Conservation (phyloP, 2,329 filamentous ascomycete genomes). For the Aspergillus ochraceoroseus region DNA sequence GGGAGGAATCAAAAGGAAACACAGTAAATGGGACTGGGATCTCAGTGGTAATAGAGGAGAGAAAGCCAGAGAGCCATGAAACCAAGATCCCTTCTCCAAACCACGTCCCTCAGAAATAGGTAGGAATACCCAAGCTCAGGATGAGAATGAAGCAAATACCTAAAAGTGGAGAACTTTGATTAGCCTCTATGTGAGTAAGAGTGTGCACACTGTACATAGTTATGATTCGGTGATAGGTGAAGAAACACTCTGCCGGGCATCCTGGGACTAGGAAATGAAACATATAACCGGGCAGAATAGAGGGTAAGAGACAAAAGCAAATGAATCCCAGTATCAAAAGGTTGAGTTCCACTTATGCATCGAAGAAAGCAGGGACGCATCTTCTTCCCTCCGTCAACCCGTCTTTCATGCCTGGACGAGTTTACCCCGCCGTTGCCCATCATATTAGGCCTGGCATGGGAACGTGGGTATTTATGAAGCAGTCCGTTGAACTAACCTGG, state of each 20-base stretch:
- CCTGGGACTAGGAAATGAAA: too few relatives aligned
- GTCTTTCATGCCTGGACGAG: neutral
- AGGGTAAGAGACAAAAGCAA: neutral
- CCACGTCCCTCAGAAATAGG: neutral
- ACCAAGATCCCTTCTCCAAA: neutral
- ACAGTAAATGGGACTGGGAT: too few relatives aligned
- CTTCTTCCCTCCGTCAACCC: neutral
- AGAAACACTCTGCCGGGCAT: too few relatives aligned
- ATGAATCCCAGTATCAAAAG: neutral
- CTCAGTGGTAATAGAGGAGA: too few relatives aligned
- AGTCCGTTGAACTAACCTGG: too few relatives aligned
- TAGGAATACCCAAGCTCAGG: slow-evolving; percentile 1
- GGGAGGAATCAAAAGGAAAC: too few relatives aligned
- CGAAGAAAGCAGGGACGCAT: neutral
- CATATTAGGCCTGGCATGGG: neutral
- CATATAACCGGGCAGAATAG: neutral
- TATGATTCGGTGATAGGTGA: too few relatives aligned
- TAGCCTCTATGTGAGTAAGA: neutral
- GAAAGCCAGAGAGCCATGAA: too few relatives aligned
- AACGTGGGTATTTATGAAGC: slow-evolving; percentile 3
- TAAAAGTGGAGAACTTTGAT: neutral
- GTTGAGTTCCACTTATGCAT: neutral
- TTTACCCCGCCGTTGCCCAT: neutral
- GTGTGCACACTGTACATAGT: too few relatives aligned
- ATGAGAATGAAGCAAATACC: neutral